Evolutionary conservation across 805 yeast genomes (phyloP).

Genomic region (Ogataea polymorpha): DNA sequence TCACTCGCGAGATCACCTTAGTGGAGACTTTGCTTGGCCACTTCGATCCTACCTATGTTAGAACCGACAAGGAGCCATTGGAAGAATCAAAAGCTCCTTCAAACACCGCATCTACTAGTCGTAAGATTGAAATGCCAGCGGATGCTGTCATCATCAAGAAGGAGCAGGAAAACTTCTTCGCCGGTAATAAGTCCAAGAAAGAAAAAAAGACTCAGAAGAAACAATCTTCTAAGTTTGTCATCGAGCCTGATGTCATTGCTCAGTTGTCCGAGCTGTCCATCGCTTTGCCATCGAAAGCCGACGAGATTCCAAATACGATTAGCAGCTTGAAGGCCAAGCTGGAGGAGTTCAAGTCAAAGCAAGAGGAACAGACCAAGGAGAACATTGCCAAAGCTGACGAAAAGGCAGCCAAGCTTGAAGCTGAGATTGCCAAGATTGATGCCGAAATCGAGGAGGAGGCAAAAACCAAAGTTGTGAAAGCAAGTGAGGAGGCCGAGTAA

Average conservation of each 20-base stretch:
- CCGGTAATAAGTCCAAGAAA: slow-evolving; percentile 46
- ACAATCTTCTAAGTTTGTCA: slow-evolving; percentile 48
- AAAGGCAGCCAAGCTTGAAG: slow-evolving; percentile 67
- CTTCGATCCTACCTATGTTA: slow-evolving; percentile 78
- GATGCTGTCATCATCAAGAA: slow-evolving; percentile 64
- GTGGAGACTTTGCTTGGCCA: slow-evolving; percentile 68
- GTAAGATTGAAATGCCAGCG: slow-evolving; percentile 60
- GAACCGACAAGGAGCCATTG: slow-evolving; percentile 38
- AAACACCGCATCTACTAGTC: slow-evolving; percentile 24
- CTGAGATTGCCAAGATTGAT: slow-evolving; percentile 33
- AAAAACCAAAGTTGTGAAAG: slow-evolving; percentile 7
- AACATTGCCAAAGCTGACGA: slow-evolving; percentile 75
- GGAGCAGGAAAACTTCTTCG: slow-evolving; percentile 56
- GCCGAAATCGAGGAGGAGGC: slow-evolving; percentile 27
- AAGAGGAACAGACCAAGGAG: slow-evolving; percentile 76
- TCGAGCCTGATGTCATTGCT: slow-evolving; percentile 78
- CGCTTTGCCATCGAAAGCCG: slow-evolving; percentile 72
- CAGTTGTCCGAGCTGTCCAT: slow-evolving; percentile 73
- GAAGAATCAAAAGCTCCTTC: slow-evolving; percentile 15
- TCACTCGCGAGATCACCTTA: slow-evolving; percentile 68
- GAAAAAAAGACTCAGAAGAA: slow-evolving; percentile 48
- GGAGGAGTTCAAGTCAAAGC: slow-evolving; percentile 62
- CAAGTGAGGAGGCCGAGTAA: slow-evolving; percentile 11
- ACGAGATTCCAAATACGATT: slow-evolving; percentile 64
- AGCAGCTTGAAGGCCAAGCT: slow-evolving; percentile 70